Evolutionary conservation across 2,329 filamentous ascomycete species (phyloP).

Genomic region (Aspergillus clavatus): DNA sequence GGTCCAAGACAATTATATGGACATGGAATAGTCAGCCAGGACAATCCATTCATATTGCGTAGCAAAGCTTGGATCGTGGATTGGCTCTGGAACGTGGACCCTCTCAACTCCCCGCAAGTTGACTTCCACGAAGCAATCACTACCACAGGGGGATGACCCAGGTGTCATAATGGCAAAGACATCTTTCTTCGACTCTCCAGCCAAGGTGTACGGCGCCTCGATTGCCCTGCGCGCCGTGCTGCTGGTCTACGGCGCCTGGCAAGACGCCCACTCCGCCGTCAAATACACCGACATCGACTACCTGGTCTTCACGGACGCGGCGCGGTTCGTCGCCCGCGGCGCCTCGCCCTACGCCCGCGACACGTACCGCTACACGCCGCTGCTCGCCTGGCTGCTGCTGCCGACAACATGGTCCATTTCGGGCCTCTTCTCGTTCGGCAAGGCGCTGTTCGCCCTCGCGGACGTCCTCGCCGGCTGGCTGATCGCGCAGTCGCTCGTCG

Average conservation of each 20-base stretch:
- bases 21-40: no score
- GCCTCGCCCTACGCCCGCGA: slow-evolving; percentile 79
- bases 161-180: slow-evolving; percentile 7
- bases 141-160: no score
- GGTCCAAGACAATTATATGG: slow-evolving; percentile 5
- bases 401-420: slow-evolving; percentile 61
- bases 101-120: slow-evolving; percentile 1
- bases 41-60: no score
- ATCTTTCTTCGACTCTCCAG: slow-evolving; percentile 30
- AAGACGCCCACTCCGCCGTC: slow-evolving; percentile 84
- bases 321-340: slow-evolving; percentile 66
- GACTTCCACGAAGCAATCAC: no score
- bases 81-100: no score
- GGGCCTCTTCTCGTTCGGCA: slow-evolving; percentile 67
- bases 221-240: slow-evolving; percentile 65
- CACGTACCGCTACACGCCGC: slow-evolving; percentile 93
- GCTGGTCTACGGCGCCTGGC: slow-evolving; percentile 83
- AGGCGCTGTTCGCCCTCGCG: slow-evolving; percentile 75
- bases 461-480: slow-evolving; percentile 83
- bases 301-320: slow-evolving; percentile 93
- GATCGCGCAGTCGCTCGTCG: slow-evolving; percentile 54
- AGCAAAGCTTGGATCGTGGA: no score
- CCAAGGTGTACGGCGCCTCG: slow-evolving; percentile 33
- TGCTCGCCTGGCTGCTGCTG: slow-evolving; percentile 84
- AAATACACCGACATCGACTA: slow-evolving; percentile 99